A percentile compares a stretch with the other conserved stretches of the same genome.
These are phyloP conservation scores for Sclerotinia nivalis DNA, from an alignment of 2,329 filamentous ascomycete species.

Conservation along the genomic window DNA sequence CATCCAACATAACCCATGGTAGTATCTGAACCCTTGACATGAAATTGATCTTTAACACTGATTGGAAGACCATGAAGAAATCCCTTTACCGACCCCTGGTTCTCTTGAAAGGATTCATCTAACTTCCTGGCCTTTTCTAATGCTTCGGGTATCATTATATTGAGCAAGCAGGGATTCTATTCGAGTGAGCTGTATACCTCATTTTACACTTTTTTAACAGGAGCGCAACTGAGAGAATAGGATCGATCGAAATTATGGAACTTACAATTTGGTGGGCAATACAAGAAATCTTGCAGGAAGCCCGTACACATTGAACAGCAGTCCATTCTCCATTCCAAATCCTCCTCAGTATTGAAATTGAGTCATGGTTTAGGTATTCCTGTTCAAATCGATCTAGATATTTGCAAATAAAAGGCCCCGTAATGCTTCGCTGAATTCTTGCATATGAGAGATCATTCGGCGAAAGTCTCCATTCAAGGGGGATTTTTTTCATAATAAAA, in stretches of 20 bases:
- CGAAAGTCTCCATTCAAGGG: constrained; percentile 11
- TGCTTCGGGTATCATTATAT: constrained; percentile 38
- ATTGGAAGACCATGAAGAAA: constrained; percentile 45
- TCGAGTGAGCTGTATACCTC: not conserved
- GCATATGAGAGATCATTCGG: constrained; percentile 1
- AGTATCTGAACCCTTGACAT: constrained; percentile 33
- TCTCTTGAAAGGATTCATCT: constrained; percentile 45
- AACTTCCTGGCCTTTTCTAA: constrained; percentile 46
- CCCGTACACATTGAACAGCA: constrained; percentile 52
- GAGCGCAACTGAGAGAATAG: not conserved
- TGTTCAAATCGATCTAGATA: constrained; percentile 22
- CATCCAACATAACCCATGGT: constrained; percentile 60
- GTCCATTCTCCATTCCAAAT: constrained; percentile 54
- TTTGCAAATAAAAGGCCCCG: constrained; percentile 40
- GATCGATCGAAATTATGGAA: not conserved
- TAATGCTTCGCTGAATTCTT: constrained; percentile 6
- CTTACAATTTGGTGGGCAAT: constrained; percentile 54
- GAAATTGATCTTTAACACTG: constrained; percentile 42
- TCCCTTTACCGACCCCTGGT: constrained; percentile 14
- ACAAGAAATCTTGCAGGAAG: constrained; percentile 54
- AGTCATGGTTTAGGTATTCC: constrained; percentile 58
- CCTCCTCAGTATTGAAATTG: constrained; percentile 52
- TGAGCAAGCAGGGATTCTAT: constrained; percentile 56
- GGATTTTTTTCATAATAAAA: constrained; percentile 9
- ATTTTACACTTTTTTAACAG: constrained; percentile 30